Conservation (phyloP, 345 rosid species). For the Conringia planisiliqua region DNA sequence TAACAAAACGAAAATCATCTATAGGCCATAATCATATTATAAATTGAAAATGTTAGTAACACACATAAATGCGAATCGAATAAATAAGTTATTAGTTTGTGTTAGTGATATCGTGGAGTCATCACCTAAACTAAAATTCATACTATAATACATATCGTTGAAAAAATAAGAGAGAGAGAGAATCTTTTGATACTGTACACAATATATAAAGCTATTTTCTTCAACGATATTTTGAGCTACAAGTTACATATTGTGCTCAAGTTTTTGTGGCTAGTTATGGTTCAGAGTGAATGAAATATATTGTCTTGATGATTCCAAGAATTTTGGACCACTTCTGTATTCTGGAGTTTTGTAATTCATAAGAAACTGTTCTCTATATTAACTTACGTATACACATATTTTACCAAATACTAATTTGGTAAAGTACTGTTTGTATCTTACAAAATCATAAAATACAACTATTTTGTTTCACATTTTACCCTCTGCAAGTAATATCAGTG, state of each 20-base stretch:
- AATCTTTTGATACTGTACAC: background rate
- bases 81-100: background rate
- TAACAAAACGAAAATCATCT: background rate
- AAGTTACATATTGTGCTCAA: conserved; percentile 8
- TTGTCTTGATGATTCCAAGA: conserved; percentile 27
- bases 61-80: background rate
- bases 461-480: conserved; percentile 25
- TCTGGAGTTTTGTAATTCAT: conserved; percentile 10
- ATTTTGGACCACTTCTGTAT: conserved; percentile 24
- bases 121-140: background rate
- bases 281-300: conserved; percentile 31
- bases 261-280: conserved; percentile 18
- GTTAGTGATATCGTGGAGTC: background rate
- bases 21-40: background rate
- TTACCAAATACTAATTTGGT: conserved; percentile 2
- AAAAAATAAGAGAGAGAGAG: background rate
- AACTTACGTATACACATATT: conserved; percentile 4
- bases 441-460: conserved; percentile 17
- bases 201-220: background rate
- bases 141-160: background rate
- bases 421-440: conserved; percentile 14
- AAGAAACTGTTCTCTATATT: conserved; percentile 18
- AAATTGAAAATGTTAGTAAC: background rate
- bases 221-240: background rate
- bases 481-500: conserved; percentile 3